phyloP scores from a whole-genome alignment of 2,329 filamentous ascomycete species.

The Ceratocystis alfenasii region DNA sequence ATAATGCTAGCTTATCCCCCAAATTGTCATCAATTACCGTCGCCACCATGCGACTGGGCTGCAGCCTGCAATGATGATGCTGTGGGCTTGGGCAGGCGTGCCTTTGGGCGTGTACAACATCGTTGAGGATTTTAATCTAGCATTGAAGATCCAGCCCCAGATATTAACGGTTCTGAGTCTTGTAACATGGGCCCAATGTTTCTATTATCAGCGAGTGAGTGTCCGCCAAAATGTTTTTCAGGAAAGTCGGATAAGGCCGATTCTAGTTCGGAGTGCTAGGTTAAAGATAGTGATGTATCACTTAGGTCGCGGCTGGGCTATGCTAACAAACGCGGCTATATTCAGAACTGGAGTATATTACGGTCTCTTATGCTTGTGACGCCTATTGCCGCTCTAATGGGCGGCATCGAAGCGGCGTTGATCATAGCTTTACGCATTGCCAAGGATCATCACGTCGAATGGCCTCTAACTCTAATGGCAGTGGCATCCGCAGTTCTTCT shows the following conservation, averaged over 20 bases:
- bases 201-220: constrained; percentile 33
- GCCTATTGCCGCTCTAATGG: constrained; percentile 45
- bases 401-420: constrained; percentile 45
- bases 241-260: background rate
- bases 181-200: constrained; percentile 35
- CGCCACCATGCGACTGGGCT: constrained; percentile 54
- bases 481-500: constrained; percentile 51
- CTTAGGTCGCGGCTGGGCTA: too few species aligned
- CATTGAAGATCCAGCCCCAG: constrained; percentile 35
- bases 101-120: constrained; percentile 47
- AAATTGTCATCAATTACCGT: constrained; percentile 56
- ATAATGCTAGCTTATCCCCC: constrained; percentile 46
- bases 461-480: constrained; percentile 57
- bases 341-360: constrained; percentile 40
- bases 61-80: constrained; percentile 59
- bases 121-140: constrained; percentile 33
- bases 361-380: constrained; percentile 39
- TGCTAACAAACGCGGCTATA: background rate
- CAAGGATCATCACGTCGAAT: constrained; percentile 36
- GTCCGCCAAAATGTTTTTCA: background rate
- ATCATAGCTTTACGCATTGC: constrained; percentile 45
- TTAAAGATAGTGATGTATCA: background rate
- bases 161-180: constrained; percentile 35
- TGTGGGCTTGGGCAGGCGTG: constrained; percentile 57
- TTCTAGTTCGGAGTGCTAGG: background rate